Base-by-base conservation (phyloP, 106 monocot species). In the Iris macrosiphon region DNA sequence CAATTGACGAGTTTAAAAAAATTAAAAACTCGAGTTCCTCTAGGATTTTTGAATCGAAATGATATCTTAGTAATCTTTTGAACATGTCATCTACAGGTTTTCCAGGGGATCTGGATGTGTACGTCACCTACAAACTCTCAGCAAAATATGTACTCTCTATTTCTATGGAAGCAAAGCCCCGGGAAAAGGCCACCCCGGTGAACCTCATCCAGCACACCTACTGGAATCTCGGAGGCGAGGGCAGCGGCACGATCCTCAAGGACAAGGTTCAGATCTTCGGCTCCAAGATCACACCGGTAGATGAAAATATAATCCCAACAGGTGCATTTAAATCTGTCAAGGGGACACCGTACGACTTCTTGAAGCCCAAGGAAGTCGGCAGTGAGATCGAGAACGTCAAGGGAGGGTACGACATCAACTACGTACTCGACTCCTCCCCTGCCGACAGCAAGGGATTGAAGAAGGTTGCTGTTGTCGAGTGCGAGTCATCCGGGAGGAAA, bases 231-330 rank as follows among this genome's bases (percentile, higher is more conserved):
- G 66, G n/a, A 19, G 70, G 74, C 7, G 64, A 80, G 7, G 53
- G 48, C 59, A 45, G 30, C n/a, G 55, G 74, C 17, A 34, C 57
- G 0, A 69, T 79, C 53, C 68, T 79, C 1, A 41, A 34, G 2
- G 44, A 75, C 65, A 39, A 46, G 1, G 78, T 83, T 12, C 82
- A 79, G 45, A 72, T 88, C 27, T 83, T 72, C 45, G 75, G 59
- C 4, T 64, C 69, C 15, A 51, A 60, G 24, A 65, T 75, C 61
- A 88, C 88, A 0, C 88, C 88, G 0, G 75, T 82, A 0, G 75
- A 82, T 66, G 33, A 29, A 10, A 14, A 40, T 22, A 61, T 75
- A 49, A 79, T 88, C 57, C 83, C 79, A 1, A 83, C 79, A 0
- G 88, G 83, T 5, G 30, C 52, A 18, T 42, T 79, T 27, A 21